These are phyloP conservation scores for Triadica sebifera DNA, from an alignment of 345 rosid species.

Conservation along the genomic window DNA sequence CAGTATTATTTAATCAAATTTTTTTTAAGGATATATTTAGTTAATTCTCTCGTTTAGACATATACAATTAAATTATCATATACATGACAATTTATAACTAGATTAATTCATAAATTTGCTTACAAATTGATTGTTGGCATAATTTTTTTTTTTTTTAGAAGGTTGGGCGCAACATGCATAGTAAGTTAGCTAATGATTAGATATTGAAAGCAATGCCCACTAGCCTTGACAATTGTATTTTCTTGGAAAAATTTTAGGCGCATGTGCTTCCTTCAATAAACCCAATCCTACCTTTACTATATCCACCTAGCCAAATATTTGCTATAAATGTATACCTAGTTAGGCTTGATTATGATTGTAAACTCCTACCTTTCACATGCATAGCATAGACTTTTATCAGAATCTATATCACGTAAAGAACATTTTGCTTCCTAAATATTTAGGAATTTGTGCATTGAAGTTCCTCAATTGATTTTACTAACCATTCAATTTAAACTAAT, in stretches of 20 bases:
- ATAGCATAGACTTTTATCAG: too few species aligned
- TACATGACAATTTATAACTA: too few species aligned
- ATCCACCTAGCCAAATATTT: neutral
- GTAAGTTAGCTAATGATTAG: neutral
- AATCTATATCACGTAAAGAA: too few species aligned
- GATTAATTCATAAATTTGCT: too few species aligned
- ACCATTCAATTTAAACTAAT: too few species aligned
- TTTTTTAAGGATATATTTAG: too few species aligned
- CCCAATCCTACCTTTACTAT: neutral
- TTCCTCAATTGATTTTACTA: too few species aligned
- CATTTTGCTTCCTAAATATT: too few species aligned
- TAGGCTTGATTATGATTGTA: neutral
- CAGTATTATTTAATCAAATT: too few species aligned
- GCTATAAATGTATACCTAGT: neutral
- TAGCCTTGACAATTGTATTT: neutral
- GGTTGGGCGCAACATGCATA: neutral
- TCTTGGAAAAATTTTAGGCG: conserved; percentile 1
- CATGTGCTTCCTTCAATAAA: neutral
- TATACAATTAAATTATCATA: too few species aligned
- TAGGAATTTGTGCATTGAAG: too few species aligned
- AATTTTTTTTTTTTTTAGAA: neutral
- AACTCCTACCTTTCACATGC: neutral
- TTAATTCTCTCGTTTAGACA: too few species aligned
- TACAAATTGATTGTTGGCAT: neutral
- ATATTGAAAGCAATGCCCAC: neutral